Percentiles rank a stretch among this genome's conserved stretches.
Conservation (phyloP, 2,329 filamentous ascomycete species). For the Phaeosphaeriaceae sp. region DNA sequence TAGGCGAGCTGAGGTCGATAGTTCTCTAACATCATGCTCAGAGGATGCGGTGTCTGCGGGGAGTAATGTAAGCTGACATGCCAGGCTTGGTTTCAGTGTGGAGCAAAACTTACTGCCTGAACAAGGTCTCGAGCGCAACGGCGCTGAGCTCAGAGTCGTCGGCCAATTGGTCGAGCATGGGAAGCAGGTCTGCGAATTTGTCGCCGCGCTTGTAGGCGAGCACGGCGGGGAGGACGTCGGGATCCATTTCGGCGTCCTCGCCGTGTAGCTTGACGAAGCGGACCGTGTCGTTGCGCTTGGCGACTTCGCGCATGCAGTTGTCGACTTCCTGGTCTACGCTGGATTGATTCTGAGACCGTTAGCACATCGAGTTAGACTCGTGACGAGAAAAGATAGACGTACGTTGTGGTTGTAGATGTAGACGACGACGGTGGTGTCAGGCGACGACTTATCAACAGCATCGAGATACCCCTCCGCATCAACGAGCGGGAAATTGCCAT, state of each 20-base stretch:
- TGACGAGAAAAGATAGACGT: conserved; percentile 46
- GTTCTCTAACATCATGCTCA: conserved; percentile 16
- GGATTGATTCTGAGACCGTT: no score
- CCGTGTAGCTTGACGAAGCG: conserved; percentile 93
- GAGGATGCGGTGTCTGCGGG: conserved; percentile 39
- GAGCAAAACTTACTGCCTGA: conserved; percentile 54
- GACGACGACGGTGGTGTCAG: conserved; percentile 86
- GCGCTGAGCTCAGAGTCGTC: conserved; percentile 60
- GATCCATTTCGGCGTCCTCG: conserved; percentile 92
- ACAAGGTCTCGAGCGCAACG: conserved; percentile 62
- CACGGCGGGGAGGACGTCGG: conserved; percentile 84
- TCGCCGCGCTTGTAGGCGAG: conserved; percentile 90
- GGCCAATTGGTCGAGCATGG: conserved; percentile 85
- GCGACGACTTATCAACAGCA: conserved; percentile 86
- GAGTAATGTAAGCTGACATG: conserved; percentile 31
- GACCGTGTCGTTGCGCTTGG: conserved; percentile 71
- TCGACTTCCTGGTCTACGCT: no score
- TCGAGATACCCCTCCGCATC: conserved; percentile 95
- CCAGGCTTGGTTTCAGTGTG: conserved; percentile 5
- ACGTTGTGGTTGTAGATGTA: conserved; percentile 91
- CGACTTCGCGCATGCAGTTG: conserved; percentile 76
- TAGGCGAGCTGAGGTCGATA: no score
- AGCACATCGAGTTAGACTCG: no score
- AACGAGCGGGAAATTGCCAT: conserved; percentile 80
- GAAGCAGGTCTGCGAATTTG: conserved; percentile 87